Evolutionary conservation across 257 asterid species (phyloP), one percentile per base, ranked within the genome.

Genomic region (Gentiana dahurica): DNA sequence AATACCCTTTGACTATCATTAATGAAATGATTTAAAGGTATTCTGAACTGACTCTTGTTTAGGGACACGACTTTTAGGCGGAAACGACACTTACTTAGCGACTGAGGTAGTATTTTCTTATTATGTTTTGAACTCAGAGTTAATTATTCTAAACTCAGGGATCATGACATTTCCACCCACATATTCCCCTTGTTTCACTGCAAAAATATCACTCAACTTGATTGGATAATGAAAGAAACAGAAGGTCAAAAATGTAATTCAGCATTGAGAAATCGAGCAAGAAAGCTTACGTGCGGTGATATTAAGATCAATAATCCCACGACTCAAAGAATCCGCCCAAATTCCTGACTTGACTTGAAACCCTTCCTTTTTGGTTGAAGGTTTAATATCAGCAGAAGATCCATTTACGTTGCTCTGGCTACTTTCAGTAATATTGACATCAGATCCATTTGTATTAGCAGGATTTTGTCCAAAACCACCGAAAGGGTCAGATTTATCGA

Each of bases 311-410:
- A 89, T 86, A 62, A 86, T 51, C 65, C 97, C 97, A 55, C 97
- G 97, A 71, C 95, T 89, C 77, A 89, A 64, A 54, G 97, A 89
- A 86, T 89, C 97, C 53, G 97, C 91, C 97, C 97, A 89, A 63
- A 89, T 83, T 75, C 94, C 97, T 35, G 95, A 86, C 73, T 84
- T 89, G 60, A 89, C 92, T 79, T 89, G 95, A 80, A 86, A 89
- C 12, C 75, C 53, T 57, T 71, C 72, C 73, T 79, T 87, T 79
- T 79, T 80, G 45, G 71, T 49, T 57, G 59, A 63, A 59, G 60
- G 64, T 54, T 69, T 69, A 37, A 51, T 59, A 34, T 66, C 76
- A 64, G 62, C 70, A 12, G 74, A 61, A 61, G 73, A 55, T 58
- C 70, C 86, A 62, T 54, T 64, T 36, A 52, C 34, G 54, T 44